Percentiles rank a stretch among this genome's conserved stretches.
Evolutionary conservation across 2,329 filamentous ascomycete species (phyloP).

Genomic region (Shiraia sp.): DNA sequence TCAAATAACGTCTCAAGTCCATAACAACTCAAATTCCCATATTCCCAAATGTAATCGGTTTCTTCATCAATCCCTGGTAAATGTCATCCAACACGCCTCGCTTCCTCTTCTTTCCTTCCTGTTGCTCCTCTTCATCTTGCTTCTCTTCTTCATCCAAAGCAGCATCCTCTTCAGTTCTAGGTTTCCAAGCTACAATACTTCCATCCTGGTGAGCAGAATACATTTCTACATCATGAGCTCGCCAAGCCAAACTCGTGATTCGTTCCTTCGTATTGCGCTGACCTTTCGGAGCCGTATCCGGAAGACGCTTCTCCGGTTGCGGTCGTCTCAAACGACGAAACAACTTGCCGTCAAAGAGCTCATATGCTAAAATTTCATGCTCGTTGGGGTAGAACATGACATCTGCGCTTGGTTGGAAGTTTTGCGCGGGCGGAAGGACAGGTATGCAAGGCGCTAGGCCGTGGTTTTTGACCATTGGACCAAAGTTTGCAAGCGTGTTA

Average conservation of each 20-base stretch:
- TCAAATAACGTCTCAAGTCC: neutral
- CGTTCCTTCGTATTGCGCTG: conserved; percentile 45
- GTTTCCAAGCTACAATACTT: conserved; percentile 78
- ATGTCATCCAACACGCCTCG: conserved; percentile 79
- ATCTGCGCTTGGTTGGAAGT: conserved; percentile 63
- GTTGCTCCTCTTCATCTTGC: conserved; percentile 37
- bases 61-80: conserved; percentile 74
- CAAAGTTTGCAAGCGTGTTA: conserved; percentile 88
- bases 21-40: conserved; percentile 13
- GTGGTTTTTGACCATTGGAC: conserved; percentile 75
- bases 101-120: conserved; percentile 62
- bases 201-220: conserved; percentile 87
- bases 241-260: conserved; percentile 77
- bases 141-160: conserved; percentile 49
- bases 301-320: conserved; percentile 35
- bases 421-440: conserved; percentile 61
- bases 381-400: conserved; percentile 79
- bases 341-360: conserved; percentile 75
- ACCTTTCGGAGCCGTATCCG: conserved; percentile 41
- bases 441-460: conserved; percentile 47
- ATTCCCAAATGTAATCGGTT: conserved; percentile 64
- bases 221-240: conserved; percentile 69
- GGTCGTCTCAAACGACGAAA: conserved; percentile 72
- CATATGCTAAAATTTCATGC: conserved; percentile 74
- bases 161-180: conserved; percentile 57